Percentiles rank a stretch among this genome's conserved stretches.
These are phyloP conservation scores for Penicillium steckii DNA, from an alignment of 495 filamentous ascomycete species.

Conservation along the genomic window DNA sequence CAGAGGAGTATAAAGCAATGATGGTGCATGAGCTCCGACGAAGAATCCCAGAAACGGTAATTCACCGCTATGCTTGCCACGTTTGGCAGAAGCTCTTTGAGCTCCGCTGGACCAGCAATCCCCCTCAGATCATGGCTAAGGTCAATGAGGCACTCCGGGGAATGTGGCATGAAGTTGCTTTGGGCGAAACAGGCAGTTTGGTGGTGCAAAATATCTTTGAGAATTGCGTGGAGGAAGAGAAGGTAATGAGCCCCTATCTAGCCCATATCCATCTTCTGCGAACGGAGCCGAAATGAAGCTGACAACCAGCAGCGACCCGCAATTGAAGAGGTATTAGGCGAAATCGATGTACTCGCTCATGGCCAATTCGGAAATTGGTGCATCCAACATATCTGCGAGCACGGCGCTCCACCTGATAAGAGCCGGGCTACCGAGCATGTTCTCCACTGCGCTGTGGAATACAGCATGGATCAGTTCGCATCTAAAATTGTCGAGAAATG, in stretches of 20 bases:
- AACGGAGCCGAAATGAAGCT: slow-evolving; percentile 20
- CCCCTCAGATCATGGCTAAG: slow-evolving; percentile 96
- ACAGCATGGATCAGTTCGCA: slow-evolving; percentile 99
- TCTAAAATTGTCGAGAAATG: slow-evolving; percentile 99
- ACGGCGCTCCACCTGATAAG: slow-evolving; percentile 87
- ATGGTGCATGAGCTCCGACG: slow-evolving; percentile 98
- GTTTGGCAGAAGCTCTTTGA: slow-evolving; percentile 99
- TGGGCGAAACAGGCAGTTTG: slow-evolving; percentile 94
- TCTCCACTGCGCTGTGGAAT: slow-evolving; percentile 86
- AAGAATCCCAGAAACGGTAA: slow-evolving; percentile 94
- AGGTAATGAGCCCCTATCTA: slow-evolving; percentile 54
- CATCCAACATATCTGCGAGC: slow-evolving; percentile 98
- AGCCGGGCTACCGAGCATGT: slow-evolving; percentile 94
- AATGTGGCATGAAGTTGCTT: slow-evolving; percentile 98
- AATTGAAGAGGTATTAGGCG: slow-evolving; percentile 91
- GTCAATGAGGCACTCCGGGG: slow-evolving; percentile 93
- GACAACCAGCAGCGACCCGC: slow-evolving; percentile 72
- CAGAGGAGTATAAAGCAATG: slow-evolving; percentile 94
- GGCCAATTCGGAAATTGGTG: slow-evolving; percentile 99
- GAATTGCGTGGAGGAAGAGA: slow-evolving; percentile 97
- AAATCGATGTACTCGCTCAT: slow-evolving; percentile 92
- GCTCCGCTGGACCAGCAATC: slow-evolving; percentile 89
- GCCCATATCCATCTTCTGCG: not conserved
- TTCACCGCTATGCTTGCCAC: slow-evolving; percentile 97
- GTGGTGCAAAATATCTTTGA: slow-evolving; percentile 99